Evolutionary conservation across 768 basidiomycete species (phyloP).

Genomic region (Naganishia randhawae): DNA sequence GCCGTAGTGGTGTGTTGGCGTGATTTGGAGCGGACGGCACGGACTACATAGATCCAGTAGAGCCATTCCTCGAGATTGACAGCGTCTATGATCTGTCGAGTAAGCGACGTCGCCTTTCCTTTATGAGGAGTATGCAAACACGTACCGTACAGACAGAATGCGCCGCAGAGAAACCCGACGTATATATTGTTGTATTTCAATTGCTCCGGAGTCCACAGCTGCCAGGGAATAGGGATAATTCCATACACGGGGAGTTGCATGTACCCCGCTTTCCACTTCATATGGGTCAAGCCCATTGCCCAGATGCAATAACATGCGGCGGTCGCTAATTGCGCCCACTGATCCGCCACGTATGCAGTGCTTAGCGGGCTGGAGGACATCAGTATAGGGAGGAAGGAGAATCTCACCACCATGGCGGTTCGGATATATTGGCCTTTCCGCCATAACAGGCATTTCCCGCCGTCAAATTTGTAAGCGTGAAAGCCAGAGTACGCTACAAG

Average conservation of each 20-base stretch:
- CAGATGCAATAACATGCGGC: slow-evolving; percentile 5
- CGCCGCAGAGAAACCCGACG: not conserved
- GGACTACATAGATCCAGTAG: slow-evolving; percentile 18
- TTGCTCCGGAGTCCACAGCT: not conserved
- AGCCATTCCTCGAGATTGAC: slow-evolving; percentile 18
- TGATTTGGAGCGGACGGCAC: slow-evolving; percentile 14
- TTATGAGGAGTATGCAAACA: not conserved
- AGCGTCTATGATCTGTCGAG: not conserved
- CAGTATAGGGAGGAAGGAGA: no score
- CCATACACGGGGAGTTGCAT: slow-evolving; percentile 11
- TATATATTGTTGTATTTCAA: not conserved
- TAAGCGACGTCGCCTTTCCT: not conserved
- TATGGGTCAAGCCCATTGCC: slow-evolving; percentile 15
- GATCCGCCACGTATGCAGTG: not conserved
- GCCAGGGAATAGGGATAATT: slow-evolving; percentile 6
- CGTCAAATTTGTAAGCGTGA: slow-evolving; percentile 13
- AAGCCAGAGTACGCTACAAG: slow-evolving; percentile 14
- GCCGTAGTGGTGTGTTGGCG: not conserved
- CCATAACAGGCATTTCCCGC: slow-evolving; percentile 1
- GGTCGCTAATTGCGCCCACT: slow-evolving; percentile 19
- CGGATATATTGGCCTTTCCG: slow-evolving; percentile 8
- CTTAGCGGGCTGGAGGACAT: not conserved
- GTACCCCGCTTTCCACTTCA: slow-evolving; percentile 13
- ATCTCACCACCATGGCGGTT: slow-evolving; percentile 8
- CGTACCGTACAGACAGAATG: slow-evolving; percentile 5